Conservation (phyloP, 1,139 yeast species). For the Geotrichum bryndzae region DNA sequence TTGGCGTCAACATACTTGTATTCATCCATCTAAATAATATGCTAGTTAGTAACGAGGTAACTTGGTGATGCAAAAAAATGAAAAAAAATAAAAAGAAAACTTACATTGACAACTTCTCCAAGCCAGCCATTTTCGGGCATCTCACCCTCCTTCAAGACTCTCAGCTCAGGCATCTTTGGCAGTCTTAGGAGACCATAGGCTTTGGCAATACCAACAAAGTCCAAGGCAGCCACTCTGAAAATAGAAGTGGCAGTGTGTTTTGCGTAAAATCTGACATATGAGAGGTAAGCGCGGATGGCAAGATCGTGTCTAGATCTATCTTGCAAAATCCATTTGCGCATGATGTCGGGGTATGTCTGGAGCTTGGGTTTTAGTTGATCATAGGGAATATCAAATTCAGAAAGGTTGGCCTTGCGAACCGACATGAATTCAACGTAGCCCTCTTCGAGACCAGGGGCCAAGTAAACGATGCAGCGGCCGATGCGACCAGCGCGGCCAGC, state of each 20-base stretch:
- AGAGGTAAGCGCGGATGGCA: conserved; percentile 75
- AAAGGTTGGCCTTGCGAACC: conserved; percentile 60
- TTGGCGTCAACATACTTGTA: conserved; percentile 59
- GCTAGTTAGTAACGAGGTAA: not conserved
- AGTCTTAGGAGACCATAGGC: conserved; percentile 75
- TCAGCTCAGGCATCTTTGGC: conserved; percentile 92
- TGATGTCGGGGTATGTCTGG: conserved; percentile 21
- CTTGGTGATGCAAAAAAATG: not conserved
- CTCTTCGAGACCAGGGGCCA: conserved; percentile 70
- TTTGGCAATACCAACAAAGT: conserved; percentile 64
- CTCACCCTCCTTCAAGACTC: conserved; percentile 42
- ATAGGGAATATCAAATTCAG: conserved; percentile 34
- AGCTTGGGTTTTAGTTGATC: conserved; percentile 8
- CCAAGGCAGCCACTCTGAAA: conserved; percentile 66
- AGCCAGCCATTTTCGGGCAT: conserved; percentile 60
- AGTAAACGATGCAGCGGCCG: conserved; percentile 71
- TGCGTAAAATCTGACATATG: conserved; percentile 74
- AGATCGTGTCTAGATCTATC: conserved; percentile 79
- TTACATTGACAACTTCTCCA: conserved; percentile 42
- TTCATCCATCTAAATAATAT: conserved; percentile 49
- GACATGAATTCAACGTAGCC: conserved; percentile 75
- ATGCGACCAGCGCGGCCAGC: conserved; percentile 85
- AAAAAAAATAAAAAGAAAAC: not conserved
- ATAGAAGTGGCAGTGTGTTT: conserved; percentile 90
- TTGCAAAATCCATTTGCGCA: conserved; percentile 55